These are phyloP conservation scores for Globisporangium alternatum DNA, from an alignment of 352 stramenopile genomes.

Conservation along the genomic window DNA sequence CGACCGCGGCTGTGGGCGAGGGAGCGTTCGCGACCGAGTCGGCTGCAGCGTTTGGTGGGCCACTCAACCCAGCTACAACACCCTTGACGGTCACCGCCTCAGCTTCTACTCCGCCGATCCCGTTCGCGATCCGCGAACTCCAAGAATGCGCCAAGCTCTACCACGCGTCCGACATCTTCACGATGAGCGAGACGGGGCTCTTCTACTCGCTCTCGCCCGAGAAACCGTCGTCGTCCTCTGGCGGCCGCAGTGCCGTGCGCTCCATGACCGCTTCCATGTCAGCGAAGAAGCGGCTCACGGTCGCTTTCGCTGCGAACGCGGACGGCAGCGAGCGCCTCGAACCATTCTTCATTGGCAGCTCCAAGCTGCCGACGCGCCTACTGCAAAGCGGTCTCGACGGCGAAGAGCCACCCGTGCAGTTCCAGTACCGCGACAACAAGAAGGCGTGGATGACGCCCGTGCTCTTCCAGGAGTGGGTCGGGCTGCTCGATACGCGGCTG, in stretches of 20 bases:
- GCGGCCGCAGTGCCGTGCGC: conserved; percentile 18
- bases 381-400: conserved; percentile 5
- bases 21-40: neutral
- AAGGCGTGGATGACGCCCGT: conserved; percentile 56
- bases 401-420: conserved; percentile 15
- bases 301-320: conserved; percentile 43
- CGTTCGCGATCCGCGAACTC: conserved; percentile 27
- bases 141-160: conserved; percentile 37
- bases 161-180: conserved; percentile 48
- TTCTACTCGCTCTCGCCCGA: conserved; percentile 52
- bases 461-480: conserved; percentile 58
- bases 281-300: conserved; percentile 30
- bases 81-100: conserved; percentile 10
- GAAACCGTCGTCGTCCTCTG: conserved; percentile 23
- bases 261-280: too few species aligned
- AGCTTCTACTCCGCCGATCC: neutral
- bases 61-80: neutral
- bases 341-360: conserved; percentile 45
- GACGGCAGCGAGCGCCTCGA: conserved; percentile 54
- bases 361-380: conserved; percentile 22
- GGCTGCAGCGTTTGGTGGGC: neutral
- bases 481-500: conserved; percentile 45
- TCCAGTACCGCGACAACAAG: conserved; percentile 56
- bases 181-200: conserved; percentile 51
- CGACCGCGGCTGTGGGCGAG: neutral